These are phyloP conservation scores for Heracleum sosnowskyi DNA, from an alignment of 129 eudicot genomes.

Conservation along the genomic window DNA sequence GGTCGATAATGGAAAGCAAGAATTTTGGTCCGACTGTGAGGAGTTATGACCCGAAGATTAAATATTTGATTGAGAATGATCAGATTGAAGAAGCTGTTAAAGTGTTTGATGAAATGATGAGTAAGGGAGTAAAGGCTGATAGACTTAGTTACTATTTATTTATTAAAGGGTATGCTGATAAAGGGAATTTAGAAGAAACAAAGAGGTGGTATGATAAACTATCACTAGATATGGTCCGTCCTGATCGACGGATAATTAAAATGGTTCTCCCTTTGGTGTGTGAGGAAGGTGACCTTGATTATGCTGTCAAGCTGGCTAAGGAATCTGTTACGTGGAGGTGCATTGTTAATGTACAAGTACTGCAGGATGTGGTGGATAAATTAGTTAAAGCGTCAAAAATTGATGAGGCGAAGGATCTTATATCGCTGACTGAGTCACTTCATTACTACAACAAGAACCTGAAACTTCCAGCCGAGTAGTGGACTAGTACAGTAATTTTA, in stretches of 20 bases:
- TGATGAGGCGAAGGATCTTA: slow-evolving; percentile 25
- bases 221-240: slow-evolving; percentile 9
- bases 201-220: slow-evolving; percentile 32
- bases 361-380: slow-evolving; percentile 33
- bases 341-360: neutral
- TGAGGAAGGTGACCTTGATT: slow-evolving; percentile 24
- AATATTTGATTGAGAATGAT: slow-evolving; percentile 10
- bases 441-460: slow-evolving; percentile 6
- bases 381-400: slow-evolving; percentile 25
- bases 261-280: slow-evolving; percentile 12
- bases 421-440: slow-evolving; percentile 3
- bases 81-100: slow-evolving; percentile 20
- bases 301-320: slow-evolving; percentile 26
- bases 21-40: slow-evolving; percentile 17
- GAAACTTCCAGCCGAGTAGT: neutral
- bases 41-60: slow-evolving; percentile 27
- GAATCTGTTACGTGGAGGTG: slow-evolving; percentile 7
- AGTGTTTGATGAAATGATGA: slow-evolving; percentile 12
- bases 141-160: slow-evolving; percentile 16
- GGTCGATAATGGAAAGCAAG: slow-evolving; percentile 5
- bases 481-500: neutral
- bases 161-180: slow-evolving; percentile 22
- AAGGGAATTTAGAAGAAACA: slow-evolving; percentile 26
- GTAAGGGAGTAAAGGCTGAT: slow-evolving; percentile 16
- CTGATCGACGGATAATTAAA: slow-evolving; percentile 5